These are phyloP conservation scores for Favolaschia claudopus DNA, from an alignment of 768 basidiomycete species.

Conservation along the genomic window DNA sequence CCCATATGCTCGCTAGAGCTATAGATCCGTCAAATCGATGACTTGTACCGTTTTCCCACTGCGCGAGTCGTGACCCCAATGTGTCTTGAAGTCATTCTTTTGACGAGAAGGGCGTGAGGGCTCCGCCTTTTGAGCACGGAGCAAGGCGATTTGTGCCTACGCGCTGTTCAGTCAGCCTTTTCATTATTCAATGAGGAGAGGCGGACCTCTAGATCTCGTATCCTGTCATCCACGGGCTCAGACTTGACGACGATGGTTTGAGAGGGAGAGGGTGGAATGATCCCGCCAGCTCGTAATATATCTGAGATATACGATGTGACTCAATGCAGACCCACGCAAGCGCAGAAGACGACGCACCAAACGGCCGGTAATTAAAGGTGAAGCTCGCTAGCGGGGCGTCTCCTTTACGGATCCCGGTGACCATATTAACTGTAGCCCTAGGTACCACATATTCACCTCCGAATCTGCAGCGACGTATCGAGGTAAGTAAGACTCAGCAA, in stretches of 20 bases:
- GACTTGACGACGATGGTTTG: constrained; percentile 2
- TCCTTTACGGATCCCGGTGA: constrained; percentile 33
- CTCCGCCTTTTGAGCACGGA: not conserved
- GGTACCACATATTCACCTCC: constrained; percentile 40
- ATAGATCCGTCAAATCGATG: constrained; percentile 22
- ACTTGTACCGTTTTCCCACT: constrained; percentile 16
- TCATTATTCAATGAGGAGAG: not conserved
- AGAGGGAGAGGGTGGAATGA: constrained; percentile 13
- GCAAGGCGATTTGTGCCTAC: constrained; percentile 10
- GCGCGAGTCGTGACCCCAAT: constrained; percentile 13
- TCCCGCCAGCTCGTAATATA: constrained; percentile 20
- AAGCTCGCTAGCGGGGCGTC: constrained; percentile 37
- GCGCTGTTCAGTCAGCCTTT: not conserved
- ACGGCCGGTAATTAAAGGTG: constrained; percentile 44
- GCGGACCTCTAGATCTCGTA: constrained; percentile 18
- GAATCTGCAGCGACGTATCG: constrained; percentile 32
- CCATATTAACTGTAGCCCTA: constrained; percentile 39
- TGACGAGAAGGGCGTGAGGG: not conserved
- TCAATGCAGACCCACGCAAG: not conserved
- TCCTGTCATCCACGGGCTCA: constrained; percentile 20
- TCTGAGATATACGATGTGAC: not conserved
- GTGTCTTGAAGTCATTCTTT: not conserved
- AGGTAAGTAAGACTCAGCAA: not conserved
- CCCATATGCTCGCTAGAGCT: not conserved
- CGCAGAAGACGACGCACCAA: constrained; percentile 30